These are phyloP conservation scores for Colletotrichum cuscutae DNA, from an alignment of 2,329 filamentous ascomycete genomes.

Conservation along the genomic window DNA sequence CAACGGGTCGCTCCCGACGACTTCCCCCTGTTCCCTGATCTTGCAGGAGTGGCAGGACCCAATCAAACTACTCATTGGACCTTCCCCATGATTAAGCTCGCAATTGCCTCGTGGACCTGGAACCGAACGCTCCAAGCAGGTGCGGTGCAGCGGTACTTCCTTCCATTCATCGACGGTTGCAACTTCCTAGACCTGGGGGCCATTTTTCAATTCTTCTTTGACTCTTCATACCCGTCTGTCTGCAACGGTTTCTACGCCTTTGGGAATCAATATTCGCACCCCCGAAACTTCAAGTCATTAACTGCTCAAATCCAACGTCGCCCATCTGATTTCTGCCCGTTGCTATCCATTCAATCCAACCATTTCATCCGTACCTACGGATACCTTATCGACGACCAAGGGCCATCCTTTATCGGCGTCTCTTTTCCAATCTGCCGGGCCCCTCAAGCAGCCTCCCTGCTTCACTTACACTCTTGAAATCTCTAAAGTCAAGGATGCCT, in stretches of 20 bases:
- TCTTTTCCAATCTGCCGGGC: slow-evolving; percentile 4
- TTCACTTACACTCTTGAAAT: not conserved
- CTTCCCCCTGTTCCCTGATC: slow-evolving; percentile 14
- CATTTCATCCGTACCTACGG: not conserved
- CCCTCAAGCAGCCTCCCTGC: slow-evolving; percentile 17
- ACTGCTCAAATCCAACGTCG: not conserved
- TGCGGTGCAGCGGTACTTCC: not conserved
- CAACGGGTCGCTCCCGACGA: slow-evolving; percentile 31
- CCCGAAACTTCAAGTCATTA: not conserved
- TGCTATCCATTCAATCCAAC: not conserved
- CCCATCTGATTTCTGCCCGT: not conserved
- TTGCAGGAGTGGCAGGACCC: not conserved
- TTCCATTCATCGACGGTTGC: not conserved
- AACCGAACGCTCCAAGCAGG: not conserved
- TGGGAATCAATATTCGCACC: not conserved
- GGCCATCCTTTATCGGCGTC: slow-evolving; percentile 18
- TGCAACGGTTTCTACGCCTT: not conserved
- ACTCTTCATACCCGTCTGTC: not conserved
- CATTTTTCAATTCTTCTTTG: slow-evolving; percentile 10
- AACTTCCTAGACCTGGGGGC: not conserved
- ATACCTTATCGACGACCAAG: not conserved
- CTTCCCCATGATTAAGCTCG: slow-evolving; percentile 30
- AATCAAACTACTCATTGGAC: slow-evolving; percentile 22
- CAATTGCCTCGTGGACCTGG: slow-evolving; percentile 29
- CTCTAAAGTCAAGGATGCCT: not conserved